Conservation (phyloP, 2,329 filamentous ascomycete species). For the Nannizziopsis barbatae region DNA sequence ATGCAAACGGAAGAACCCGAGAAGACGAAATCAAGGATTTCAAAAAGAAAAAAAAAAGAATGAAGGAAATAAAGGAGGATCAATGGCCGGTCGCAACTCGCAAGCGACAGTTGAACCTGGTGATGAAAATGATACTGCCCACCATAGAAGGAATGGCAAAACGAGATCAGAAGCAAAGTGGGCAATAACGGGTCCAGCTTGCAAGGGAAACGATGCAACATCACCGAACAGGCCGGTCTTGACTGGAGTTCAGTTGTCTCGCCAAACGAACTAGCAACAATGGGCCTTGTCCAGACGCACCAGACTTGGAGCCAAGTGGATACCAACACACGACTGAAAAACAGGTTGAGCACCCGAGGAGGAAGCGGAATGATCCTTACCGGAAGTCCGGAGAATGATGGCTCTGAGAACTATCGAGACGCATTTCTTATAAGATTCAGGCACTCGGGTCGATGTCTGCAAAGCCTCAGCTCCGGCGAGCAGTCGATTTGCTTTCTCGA, state of each 20-base stretch:
- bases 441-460: conserved; percentile 58
- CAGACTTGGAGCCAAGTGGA: conserved; percentile 3
- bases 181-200: neutral
- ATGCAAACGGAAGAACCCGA: neutral
- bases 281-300: conserved; percentile 12
- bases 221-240: neutral
- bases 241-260: too few relatives aligned
- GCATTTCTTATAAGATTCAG: conserved; percentile 63
- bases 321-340: conserved; percentile 4
- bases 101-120: neutral
- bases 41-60: conserved; percentile 3
- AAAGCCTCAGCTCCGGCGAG: conserved; percentile 61
- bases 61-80: conserved; percentile 7
- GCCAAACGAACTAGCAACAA: neutral
- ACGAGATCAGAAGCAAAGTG: neutral
- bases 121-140: neutral
- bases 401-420: conserved; percentile 64
- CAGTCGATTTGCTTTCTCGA: conserved; percentile 52
- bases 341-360: conserved; percentile 8
- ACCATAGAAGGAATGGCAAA: neutral
- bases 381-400: conserved; percentile 55
- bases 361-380: conserved; percentile 41
- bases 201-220: conserved; percentile 11
- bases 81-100: neutral
- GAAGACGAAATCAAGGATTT: neutral